Evolutionary conservation across 2,329 filamentous ascomycete species (phyloP).

Genomic region (Penicillium palitans): DNA sequence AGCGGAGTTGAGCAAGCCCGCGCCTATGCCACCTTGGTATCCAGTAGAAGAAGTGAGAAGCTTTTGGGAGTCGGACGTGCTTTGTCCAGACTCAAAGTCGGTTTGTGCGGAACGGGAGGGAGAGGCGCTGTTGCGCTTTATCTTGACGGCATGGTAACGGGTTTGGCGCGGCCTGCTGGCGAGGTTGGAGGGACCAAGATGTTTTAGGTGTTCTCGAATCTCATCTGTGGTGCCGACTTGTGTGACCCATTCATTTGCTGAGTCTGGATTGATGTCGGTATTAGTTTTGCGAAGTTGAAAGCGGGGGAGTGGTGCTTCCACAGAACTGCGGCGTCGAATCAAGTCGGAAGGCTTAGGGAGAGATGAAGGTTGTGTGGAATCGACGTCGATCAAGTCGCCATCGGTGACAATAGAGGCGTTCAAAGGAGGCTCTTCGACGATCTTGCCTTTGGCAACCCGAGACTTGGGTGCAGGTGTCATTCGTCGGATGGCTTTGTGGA

Average conservation of each 20-base stretch:
- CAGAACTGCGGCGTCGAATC: slow-evolving; percentile 35
- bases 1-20: slow-evolving; percentile 55
- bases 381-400: slow-evolving; percentile 47
- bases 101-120: slow-evolving; percentile 39
- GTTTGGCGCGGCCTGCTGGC: slow-evolving; percentile 62
- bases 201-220: slow-evolving; percentile 60
- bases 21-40: slow-evolving; percentile 55
- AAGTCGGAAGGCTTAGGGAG: slow-evolving; percentile 23
- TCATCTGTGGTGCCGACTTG: slow-evolving; percentile 56
- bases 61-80: slow-evolving; percentile 40
- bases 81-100: slow-evolving; percentile 41
- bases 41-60: slow-evolving; percentile 34
- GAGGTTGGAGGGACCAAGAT: slow-evolving; percentile 64
- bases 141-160: slow-evolving; percentile 64
- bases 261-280: slow-evolving; percentile 30
- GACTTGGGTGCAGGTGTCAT: slow-evolving; percentile 80
- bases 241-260: slow-evolving; percentile 37
- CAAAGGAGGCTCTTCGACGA: slow-evolving; percentile 51
- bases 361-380: slow-evolving; percentile 41
- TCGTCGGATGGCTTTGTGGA: slow-evolving; percentile 95
- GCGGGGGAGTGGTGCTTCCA: slow-evolving; percentile 40
- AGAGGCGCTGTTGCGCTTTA: slow-evolving; percentile 56
- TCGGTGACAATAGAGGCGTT: slow-evolving; percentile 32
- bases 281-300: slow-evolving; percentile 43
- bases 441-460: slow-evolving; percentile 60